Evolutionary conservation across 1,284 basidiomycete species (phyloP).

Genomic region (Apiotrichum domesticum): DNA sequence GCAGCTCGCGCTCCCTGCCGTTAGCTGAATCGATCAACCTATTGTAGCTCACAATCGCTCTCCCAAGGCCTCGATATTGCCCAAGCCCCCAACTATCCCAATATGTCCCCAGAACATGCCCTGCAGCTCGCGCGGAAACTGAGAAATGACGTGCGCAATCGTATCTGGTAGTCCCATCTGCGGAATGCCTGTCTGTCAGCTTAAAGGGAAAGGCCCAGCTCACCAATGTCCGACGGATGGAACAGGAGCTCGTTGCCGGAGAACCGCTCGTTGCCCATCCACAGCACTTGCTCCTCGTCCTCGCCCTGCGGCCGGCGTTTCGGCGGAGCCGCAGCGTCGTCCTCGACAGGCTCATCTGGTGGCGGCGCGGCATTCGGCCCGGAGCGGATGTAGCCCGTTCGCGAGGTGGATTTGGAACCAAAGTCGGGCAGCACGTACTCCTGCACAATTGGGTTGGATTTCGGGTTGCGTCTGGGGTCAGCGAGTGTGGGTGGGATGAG

Average conservation of each 20-base stretch:
- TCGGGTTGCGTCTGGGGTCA: constrained; percentile 26
- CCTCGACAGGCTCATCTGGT: background rate
- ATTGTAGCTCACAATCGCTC: constrained; percentile 56
- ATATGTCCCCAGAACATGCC: constrained; percentile 94
- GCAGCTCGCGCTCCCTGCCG: constrained; percentile 56
- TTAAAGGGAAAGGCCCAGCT: constrained; percentile 19
- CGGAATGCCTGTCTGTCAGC: constrained; percentile 55
- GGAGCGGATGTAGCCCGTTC: constrained; percentile 58
- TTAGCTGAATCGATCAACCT: constrained; percentile 6
- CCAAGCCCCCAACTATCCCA: constrained; percentile 76
- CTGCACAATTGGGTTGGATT: constrained; percentile 63
- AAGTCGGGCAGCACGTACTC: constrained; percentile 88
- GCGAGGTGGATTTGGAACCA: constrained; percentile 54
- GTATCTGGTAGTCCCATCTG: constrained; percentile 72
- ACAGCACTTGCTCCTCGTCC: constrained; percentile 67
- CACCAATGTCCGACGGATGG: constrained; percentile 79
- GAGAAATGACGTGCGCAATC: constrained; percentile 65
- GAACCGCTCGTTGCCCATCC: constrained; percentile 85
- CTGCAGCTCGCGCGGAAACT: constrained; percentile 67
- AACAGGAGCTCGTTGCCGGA: constrained; percentile 83
- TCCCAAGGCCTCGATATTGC: constrained; percentile 66
- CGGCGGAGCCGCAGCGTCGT: constrained; percentile 3
- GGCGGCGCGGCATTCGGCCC: constrained; percentile 34
- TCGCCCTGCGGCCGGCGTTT: constrained; percentile 12
- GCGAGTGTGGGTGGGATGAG: background rate